Evolutionary conservation across 225 moss, liverwort and hornwort species (phyloP).

Genomic region (Pseudoscleropodium purum): DNA sequence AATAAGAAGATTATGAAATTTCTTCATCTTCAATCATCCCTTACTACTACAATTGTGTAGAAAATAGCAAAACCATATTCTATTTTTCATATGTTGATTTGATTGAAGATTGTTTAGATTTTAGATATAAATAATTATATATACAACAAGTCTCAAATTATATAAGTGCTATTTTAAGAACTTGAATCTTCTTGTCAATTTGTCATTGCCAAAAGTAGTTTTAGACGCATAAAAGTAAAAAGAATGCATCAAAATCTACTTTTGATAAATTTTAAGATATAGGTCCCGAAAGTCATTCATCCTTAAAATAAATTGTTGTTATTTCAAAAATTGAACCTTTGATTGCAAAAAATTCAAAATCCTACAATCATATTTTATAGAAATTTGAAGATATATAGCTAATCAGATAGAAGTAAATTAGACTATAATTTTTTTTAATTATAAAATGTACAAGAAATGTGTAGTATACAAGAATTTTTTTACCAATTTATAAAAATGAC

Average conservation of each 20-base stretch:
- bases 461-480: fast-evolving
- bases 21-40: too few relatives aligned
- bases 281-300: not conserved
- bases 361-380: not conserved
- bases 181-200: fast-evolving
- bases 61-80: not conserved
- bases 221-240: not conserved
- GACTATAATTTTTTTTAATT: not conserved
- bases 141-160: not conserved
- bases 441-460: not conserved
- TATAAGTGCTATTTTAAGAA: not conserved
- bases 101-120: not conserved
- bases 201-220: not conserved
- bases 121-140: not conserved
- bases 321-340: not conserved
- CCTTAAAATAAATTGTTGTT: not conserved
- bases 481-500: not conserved
- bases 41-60: too few relatives aligned
- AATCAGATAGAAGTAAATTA: not conserved
- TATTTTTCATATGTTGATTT: not conserved
- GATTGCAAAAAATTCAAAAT: not conserved
- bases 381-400: not conserved
- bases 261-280: not conserved
- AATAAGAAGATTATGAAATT: too few relatives aligned
- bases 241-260: not conserved